A percentile compares a stretch with the other conserved stretches of the same genome.
These are phyloP conservation scores for Leccinum subrobustum DNA, from an alignment of 1,284 basidiomycete genomes.

Conservation along the genomic window DNA sequence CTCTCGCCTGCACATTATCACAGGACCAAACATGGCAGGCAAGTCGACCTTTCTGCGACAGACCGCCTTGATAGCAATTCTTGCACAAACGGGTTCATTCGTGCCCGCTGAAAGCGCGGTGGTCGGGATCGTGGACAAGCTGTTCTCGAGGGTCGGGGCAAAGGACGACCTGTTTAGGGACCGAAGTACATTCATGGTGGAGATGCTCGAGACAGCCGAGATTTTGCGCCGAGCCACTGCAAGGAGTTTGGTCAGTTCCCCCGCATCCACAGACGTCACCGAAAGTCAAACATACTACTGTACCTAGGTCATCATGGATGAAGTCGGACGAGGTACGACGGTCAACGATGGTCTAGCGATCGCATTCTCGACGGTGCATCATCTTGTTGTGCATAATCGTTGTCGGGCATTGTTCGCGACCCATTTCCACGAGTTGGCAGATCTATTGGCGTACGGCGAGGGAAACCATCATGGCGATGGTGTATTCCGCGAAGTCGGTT, in stretches of 20 bases:
- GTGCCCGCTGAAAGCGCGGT: slow-evolving; percentile 83
- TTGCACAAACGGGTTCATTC: slow-evolving; percentile 92
- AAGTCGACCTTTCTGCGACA: slow-evolving; percentile 95
- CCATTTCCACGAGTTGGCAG: slow-evolving; percentile 92
- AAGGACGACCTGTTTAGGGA: slow-evolving; percentile 94
- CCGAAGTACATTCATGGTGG: slow-evolving; percentile 92
- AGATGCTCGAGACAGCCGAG: slow-evolving; percentile 85
- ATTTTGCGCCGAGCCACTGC: slow-evolving; percentile 81
- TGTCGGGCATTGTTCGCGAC: slow-evolving; percentile 93
- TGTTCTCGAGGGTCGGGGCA: slow-evolving; percentile 95
- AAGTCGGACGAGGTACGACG: slow-evolving; percentile 94
- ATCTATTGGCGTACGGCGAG: slow-evolving; percentile 69
- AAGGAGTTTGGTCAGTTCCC: slow-evolving; percentile 65
- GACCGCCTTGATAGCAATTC: slow-evolving; percentile 85
- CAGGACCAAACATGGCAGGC: slow-evolving; percentile 96
- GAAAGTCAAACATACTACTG: slow-evolving; percentile 1
- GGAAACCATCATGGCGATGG: slow-evolving; percentile 39
- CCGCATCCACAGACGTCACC: background rate
- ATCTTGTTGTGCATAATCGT: slow-evolving; percentile 71
- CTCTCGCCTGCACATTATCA: slow-evolving; percentile 77
- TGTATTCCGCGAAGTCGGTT: slow-evolving; percentile 63
- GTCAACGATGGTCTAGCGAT: slow-evolving; percentile 91
- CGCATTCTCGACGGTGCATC: slow-evolving; percentile 87
- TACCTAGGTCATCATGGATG: slow-evolving; percentile 90
- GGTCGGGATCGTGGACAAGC: slow-evolving; percentile 85